Percentiles rank a stretch among this genome's conserved stretches.
phyloP scores from a whole-genome alignment of 495 filamentous ascomycete species.

The Penicillium riverlandense region DNA sequence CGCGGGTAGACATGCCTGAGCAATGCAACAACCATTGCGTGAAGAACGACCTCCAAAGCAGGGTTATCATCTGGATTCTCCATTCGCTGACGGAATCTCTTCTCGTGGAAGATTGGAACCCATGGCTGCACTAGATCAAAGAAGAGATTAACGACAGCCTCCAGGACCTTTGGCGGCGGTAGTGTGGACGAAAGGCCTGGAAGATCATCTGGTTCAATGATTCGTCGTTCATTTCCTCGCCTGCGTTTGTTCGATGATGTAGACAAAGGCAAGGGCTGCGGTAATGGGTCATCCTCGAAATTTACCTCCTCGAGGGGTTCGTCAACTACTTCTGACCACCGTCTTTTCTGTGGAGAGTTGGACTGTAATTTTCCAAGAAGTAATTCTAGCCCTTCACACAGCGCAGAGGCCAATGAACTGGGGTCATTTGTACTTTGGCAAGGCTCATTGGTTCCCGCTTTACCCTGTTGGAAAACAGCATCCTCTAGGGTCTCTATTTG shows the following conservation, averaged over 20 bases:
- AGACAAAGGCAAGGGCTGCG: too few species aligned
- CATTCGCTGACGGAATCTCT: slow-evolving; percentile 18
- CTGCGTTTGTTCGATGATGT: too few species aligned
- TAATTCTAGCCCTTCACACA: too few species aligned
- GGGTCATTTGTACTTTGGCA: too few species aligned
- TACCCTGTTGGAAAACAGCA: neutral
- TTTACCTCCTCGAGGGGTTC: too few species aligned
- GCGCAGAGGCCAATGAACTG: too few species aligned
- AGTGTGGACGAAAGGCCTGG: slow-evolving; percentile 3
- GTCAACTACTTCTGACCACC: too few species aligned
- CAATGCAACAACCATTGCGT: slow-evolving; percentile 5
- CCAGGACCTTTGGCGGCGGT: slow-evolving; percentile 14
- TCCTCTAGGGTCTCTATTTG: slow-evolving; percentile 4
- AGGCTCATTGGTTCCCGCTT: too few species aligned
- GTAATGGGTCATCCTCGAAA: too few species aligned
- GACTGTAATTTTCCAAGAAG: too few species aligned
- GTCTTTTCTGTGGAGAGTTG: too few species aligned
- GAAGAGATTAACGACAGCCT: slow-evolving; percentile 21
- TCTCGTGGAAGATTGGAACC: slow-evolving; percentile 34
- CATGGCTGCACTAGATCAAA: slow-evolving; percentile 29
- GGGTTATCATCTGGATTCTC: slow-evolving; percentile 2
- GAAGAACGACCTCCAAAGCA: slow-evolving; percentile 1
- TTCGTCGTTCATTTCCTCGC: too few species aligned
- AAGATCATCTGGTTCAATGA: neutral
- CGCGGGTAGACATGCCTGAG: neutral